Percentiles rank a stretch among this genome's conserved stretches.
Evolutionary conservation across 352 stramenopile species (phyloP).

Genomic region (Phytopythium chamaehyphon): DNA sequence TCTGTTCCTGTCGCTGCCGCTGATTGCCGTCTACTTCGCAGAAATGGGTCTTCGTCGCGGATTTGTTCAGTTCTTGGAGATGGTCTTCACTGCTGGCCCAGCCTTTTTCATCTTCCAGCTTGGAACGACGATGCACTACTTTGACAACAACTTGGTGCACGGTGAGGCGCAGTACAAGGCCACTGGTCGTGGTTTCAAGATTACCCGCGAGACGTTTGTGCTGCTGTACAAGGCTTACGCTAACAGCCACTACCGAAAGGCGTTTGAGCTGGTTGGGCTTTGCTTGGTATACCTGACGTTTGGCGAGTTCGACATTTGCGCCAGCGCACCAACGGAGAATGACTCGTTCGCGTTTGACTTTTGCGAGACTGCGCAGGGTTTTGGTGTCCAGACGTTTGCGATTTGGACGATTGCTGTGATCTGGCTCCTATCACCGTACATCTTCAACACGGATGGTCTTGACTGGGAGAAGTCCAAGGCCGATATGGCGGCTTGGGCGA

Average conservation of each 20-base stretch:
- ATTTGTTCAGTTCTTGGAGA: constrained; percentile 71
- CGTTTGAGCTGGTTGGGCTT: constrained; percentile 69
- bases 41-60: constrained; percentile 69
- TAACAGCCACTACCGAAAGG: constrained; percentile 70
- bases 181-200: constrained; percentile 81
- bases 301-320: constrained; percentile 64
- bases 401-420: constrained; percentile 75
- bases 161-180: constrained; percentile 79
- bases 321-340: constrained; percentile 34
- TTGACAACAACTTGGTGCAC: constrained; percentile 80
- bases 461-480: constrained; percentile 85
- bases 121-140: constrained; percentile 84
- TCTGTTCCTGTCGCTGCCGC: constrained; percentile 70
- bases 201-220: constrained; percentile 78
- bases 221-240: constrained; percentile 81
- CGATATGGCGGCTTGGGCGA: constrained; percentile 63
- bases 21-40: constrained; percentile 78
- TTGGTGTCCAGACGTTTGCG: constrained; percentile 76
- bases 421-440: constrained; percentile 73
- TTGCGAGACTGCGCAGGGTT: constrained; percentile 68
- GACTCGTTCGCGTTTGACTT: constrained; percentile 50
- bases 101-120: constrained; percentile 82
- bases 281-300: constrained; percentile 75
- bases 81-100: constrained; percentile 70
- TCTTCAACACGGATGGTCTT: constrained; percentile 85